These are phyloP conservation scores for Starmerella riodocensis DNA, from an alignment of 805 yeast species.

Conservation along the genomic window DNA sequence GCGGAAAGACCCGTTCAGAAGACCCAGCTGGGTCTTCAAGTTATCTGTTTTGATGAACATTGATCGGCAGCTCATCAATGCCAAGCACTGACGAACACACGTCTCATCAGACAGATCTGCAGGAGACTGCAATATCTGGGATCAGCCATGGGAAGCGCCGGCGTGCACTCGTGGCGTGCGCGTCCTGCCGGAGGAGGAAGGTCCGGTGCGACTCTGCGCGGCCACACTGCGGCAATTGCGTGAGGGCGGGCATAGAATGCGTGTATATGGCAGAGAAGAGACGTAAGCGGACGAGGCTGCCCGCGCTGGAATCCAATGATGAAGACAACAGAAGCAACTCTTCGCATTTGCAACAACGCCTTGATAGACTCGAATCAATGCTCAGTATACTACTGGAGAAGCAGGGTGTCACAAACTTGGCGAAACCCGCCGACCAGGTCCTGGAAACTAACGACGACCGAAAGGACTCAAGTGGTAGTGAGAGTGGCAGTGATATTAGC, in stretches of 20 bases:
- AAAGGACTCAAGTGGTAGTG: no score
- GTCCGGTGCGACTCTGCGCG: slow-evolving; percentile 54
- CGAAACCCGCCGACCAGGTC: no score
- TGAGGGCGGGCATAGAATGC: slow-evolving; percentile 63
- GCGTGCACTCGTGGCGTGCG: slow-evolving; percentile 80
- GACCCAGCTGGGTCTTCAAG: no score
- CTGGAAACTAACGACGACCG: no score
- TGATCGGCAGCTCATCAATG: no score
- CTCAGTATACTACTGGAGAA: slow-evolving; percentile 16
- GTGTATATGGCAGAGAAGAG: slow-evolving; percentile 27
- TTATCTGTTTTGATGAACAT: no score
- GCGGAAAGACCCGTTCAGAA: no score
- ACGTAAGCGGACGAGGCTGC: slow-evolving; percentile 2
- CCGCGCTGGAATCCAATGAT: no score
- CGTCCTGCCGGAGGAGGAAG: slow-evolving; percentile 67
- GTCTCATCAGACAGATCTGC: no score
- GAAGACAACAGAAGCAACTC: neutral
- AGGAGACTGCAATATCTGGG: neutral
- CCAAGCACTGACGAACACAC: no score
- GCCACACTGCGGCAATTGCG: slow-evolving; percentile 62
- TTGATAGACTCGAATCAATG: slow-evolving; percentile 23
- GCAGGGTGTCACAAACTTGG: slow-evolving; percentile 1
- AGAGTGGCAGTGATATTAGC: neutral
- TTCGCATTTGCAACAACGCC: slow-evolving; percentile 11
- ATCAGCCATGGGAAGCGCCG: slow-evolving; percentile 17